These are phyloP conservation scores for Emergomyces africanus DNA, from an alignment of 2,329 filamentous ascomycete species.

Conservation along the genomic window DNA sequence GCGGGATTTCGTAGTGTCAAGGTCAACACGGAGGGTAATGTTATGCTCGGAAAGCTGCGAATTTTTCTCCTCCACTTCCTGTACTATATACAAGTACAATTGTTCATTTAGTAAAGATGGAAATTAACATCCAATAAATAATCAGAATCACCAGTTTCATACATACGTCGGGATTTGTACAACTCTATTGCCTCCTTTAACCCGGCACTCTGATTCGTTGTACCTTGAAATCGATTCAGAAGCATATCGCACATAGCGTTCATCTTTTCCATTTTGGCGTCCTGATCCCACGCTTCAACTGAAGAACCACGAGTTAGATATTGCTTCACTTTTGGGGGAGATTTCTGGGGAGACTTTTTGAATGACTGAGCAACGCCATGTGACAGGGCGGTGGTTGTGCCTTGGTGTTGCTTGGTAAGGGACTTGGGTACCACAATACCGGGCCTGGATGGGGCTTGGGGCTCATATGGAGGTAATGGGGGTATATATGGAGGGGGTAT, in stretches of 20 bases:
- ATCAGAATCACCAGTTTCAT: conserved; percentile 7
- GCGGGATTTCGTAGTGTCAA: conserved; percentile 48
- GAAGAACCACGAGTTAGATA: conserved; percentile 68
- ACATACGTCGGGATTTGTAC: conserved; percentile 62
- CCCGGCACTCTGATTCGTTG: conserved; percentile 53
- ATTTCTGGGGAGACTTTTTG: conserved; percentile 20
- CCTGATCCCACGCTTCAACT: conserved; percentile 65
- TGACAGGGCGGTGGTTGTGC: conserved; percentile 12
- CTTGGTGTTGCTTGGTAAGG: conserved; percentile 13
- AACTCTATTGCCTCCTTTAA: conserved; percentile 62
- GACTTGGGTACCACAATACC: conserved; percentile 15
- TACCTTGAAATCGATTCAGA: conserved; percentile 57
- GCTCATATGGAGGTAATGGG: conserved; percentile 19
- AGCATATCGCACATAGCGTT: conserved; percentile 61
- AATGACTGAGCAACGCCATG: conserved; percentile 23
- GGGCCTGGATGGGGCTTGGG: conserved; percentile 8
- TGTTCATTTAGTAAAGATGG: neutral
- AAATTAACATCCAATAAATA: neutral
- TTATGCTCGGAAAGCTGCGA: conserved; percentile 40
- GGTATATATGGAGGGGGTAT: conserved; percentile 9
- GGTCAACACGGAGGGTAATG: conserved; percentile 49
- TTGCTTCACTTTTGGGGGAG: conserved; percentile 27
- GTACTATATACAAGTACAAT: conserved; percentile 32
- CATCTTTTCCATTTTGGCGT: conserved; percentile 62
- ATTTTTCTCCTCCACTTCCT: conserved; percentile 43